Base-by-base conservation (phyloP, 2,329 filamentous ascomycete genomes). In the Diaporthe amygdali region DNA sequence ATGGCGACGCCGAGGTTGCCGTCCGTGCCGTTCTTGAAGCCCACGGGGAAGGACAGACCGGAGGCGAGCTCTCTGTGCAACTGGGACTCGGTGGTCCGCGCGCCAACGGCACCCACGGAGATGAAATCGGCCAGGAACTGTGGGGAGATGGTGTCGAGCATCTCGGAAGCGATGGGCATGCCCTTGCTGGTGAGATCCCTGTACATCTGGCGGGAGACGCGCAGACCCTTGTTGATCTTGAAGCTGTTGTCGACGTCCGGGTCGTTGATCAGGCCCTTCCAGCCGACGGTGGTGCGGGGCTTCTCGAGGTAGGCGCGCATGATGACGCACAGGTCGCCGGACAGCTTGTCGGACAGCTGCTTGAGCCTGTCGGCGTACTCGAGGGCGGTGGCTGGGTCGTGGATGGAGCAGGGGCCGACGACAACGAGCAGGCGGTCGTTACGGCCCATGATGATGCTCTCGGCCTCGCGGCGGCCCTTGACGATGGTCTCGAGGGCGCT, bases 281-380 rank as follows among this genome's bases (percentile, higher is more conserved):
- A 99, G 80, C 96, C 96, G 63, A 99, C 95, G 0, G 96, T 99
- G 63, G 96, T 99, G 73, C 96, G 92, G 51, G 96, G 96, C 89
- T 99, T 99, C 88, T 99, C 96, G 66, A 99, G 92, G 89, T 99
- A 99, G 80, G 95, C 95, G 77, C 96, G 94, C 96, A 99, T 99
- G 79, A 99, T 92, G 81, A 99, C 93, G 82, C 92, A 92, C 56
- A 99, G 88, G 81, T 98, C 95, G 77, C 91, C 87, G 73, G 91
- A 90, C 74, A 98, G 91, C 87, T 93, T 94, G 75, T 93, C 90
- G 72, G 95, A 90, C 59, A 98, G 86, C 67, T 87, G 84, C 84
- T 94, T 93, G 61, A 99, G 89, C 70, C 92, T 90, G 74, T 88
- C 84, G 81, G 93, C 94, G 87, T 99, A 99, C 83, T 98, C 95